Evolutionary conservation across 208 protist species (phyloP).

Genomic region (Trypanosoma cruzi): DNA sequence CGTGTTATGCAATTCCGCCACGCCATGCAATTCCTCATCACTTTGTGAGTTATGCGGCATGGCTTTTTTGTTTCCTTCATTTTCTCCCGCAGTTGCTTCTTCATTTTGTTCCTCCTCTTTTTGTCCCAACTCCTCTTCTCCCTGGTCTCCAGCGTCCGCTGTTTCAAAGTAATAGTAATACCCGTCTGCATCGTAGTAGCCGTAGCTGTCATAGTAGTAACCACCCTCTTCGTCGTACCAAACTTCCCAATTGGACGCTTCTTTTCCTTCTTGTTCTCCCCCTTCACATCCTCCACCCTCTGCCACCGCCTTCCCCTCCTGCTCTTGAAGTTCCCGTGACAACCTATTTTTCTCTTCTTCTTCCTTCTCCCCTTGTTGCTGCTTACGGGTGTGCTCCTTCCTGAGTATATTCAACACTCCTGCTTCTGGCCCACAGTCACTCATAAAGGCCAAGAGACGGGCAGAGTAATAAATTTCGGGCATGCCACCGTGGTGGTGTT

Average conservation of each 20-base stretch:
- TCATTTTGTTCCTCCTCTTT: neutral
- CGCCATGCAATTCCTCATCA: neutral
- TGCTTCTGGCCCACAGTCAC: slow-evolving; percentile 1
- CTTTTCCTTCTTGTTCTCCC: neutral
- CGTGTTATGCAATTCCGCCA: neutral
- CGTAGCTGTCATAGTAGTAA: slow-evolving; percentile 25
- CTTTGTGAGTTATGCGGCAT: neutral
- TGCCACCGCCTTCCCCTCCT: slow-evolving; percentile 1
- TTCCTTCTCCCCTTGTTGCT: neutral
- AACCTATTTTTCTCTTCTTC: slow-evolving; percentile 1
- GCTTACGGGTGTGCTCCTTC: neutral
- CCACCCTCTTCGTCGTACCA: slow-evolving; percentile 25
- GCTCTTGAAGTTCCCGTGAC: neutral
- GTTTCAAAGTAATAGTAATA: slow-evolving; percentile 24
- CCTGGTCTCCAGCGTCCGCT: neutral
- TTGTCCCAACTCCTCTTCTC: neutral
- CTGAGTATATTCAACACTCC: slow-evolving; percentile 8
- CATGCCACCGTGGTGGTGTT: neutral
- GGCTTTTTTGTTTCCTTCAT: neutral
- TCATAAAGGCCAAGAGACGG: slow-evolving; percentile 14
- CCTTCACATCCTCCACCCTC: neutral
- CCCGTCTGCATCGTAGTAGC: slow-evolving; percentile 26
- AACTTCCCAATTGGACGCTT: neutral
- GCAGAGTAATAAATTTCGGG: slow-evolving; percentile 14
- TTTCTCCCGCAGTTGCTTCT: neutral